Percentiles rank a stretch among this genome's conserved stretches.
Evolutionary conservation across 768 basidiomycete species (phyloP).

Genomic region (Suillus sp.): DNA sequence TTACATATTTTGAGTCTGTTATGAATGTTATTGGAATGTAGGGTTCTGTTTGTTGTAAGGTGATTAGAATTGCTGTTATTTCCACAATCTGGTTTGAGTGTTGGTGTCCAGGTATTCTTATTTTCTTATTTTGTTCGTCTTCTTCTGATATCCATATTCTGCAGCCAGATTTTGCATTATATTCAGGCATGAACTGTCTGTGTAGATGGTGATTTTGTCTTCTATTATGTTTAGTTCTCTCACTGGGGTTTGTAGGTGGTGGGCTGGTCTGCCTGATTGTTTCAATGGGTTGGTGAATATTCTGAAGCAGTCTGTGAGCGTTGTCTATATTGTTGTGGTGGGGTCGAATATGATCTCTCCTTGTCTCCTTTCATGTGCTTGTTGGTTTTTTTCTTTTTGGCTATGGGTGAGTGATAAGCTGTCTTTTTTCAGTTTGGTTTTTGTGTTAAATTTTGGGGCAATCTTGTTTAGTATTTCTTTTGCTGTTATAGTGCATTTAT

Average conservation of each 20-base stretch:
- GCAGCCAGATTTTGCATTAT: too few relatives aligned
- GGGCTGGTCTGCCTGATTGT: background rate
- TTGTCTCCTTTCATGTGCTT: background rate
- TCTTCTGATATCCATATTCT: too few relatives aligned
- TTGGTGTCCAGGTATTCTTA: too few relatives aligned
- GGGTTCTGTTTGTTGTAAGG: too few relatives aligned
- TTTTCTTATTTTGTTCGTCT: too few relatives aligned
- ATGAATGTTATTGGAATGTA: too few relatives aligned
- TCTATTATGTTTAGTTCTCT: background rate
- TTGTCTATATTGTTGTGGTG: background rate
- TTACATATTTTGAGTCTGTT: too few relatives aligned
- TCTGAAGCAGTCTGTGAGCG: constrained; percentile 4
- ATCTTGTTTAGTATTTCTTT: constrained; percentile 1
- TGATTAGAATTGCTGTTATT: too few relatives aligned
- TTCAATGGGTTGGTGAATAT: background rate
- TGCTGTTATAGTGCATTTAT: constrained; percentile 15
- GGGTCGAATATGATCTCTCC: constrained; percentile 13
- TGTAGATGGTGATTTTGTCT: constrained; percentile 30
- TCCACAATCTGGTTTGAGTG: too few relatives aligned
- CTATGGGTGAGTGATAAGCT: constrained; percentile 8
- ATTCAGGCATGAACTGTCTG: constrained; percentile 25
- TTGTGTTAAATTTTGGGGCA: background rate
- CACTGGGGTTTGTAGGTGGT: background rate
- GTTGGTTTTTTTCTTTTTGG: constrained; percentile 10
- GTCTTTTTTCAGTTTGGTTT: constrained; percentile 5